Evolutionary conservation across 2,329 filamentous ascomycete genomes (phyloP).

Genomic region (Cercospora sp.): DNA sequence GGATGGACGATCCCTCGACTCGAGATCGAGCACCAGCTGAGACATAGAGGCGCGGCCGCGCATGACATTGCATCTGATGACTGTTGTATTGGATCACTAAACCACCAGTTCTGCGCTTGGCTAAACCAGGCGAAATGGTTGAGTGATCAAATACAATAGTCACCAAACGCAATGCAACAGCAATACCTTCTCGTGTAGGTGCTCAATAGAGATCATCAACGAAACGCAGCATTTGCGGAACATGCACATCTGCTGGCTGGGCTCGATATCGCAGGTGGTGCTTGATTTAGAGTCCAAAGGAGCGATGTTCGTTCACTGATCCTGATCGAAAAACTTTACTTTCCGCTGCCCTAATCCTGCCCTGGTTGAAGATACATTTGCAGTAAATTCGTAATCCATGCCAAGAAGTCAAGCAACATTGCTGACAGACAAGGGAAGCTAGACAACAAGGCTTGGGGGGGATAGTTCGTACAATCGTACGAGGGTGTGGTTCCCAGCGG

Average conservation of each 20-base stretch:
- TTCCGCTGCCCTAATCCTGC: background rate
- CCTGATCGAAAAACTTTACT: background rate
- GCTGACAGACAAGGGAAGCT: background rate
- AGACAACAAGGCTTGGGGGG: background rate
- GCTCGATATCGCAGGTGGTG: too few relatives aligned
- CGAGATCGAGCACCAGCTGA: background rate
- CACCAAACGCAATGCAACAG: too few relatives aligned
- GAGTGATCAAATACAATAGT: too few relatives aligned
- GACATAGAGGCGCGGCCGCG: background rate
- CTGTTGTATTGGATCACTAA: background rate
- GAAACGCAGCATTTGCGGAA: background rate
- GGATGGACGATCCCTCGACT: background rate
- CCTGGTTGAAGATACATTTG: background rate
- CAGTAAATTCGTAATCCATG: background rate
- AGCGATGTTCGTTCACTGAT: background rate
- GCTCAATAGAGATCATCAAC: background rate
- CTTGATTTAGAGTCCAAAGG: background rate
- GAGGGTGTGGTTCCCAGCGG: background rate
- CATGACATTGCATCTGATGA: background rate
- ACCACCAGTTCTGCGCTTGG: too few relatives aligned
- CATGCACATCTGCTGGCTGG: background rate
- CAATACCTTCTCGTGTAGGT: background rate
- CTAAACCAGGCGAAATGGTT: background rate
- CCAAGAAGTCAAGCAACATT: background rate
- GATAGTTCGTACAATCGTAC: background rate